Percentiles rank a stretch among this genome's conserved stretches.
Conservation (phyloP, 495 filamentous ascomycete genomes). For the Hapsidospora chrysogenum region DNA sequence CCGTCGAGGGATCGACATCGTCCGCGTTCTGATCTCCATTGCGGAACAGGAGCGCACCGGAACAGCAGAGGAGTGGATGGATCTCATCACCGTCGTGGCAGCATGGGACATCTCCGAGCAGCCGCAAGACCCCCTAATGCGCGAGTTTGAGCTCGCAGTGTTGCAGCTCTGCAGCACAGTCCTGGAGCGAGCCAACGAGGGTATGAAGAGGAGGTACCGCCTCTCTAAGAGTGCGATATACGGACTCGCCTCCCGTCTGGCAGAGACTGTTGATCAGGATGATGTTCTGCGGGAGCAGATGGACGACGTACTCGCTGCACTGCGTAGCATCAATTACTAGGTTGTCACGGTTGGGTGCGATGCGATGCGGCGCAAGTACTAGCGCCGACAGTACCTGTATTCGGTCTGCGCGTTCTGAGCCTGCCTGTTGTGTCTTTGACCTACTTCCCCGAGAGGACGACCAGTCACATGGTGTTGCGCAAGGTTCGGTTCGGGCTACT, state of each 20-base stretch:
- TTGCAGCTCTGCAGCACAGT: constrained; percentile 33
- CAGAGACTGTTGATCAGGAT: not conserved
- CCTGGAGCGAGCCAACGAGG: constrained; percentile 24
- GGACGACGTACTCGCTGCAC: not conserved
- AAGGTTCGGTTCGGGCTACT: too few relatives aligned
- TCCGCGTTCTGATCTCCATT: constrained; percentile 30
- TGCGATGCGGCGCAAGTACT: too few relatives aligned
- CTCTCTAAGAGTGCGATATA: constrained; percentile 7
- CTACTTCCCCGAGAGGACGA: too few relatives aligned
- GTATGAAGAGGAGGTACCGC: constrained; percentile 24
- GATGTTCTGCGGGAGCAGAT: not conserved
- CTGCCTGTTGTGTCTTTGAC: too few relatives aligned
- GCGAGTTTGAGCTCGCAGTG: constrained; percentile 30
- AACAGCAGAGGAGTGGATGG: constrained; percentile 31
- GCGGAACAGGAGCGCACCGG: constrained; percentile 20
- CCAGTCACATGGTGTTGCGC: too few relatives aligned
- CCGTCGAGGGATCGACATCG: constrained; percentile 30
- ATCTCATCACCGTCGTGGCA: constrained; percentile 18
- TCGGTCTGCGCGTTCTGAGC: too few relatives aligned
- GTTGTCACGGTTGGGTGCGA: too few relatives aligned
- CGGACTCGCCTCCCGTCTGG: not conserved
- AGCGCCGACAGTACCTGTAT: too few relatives aligned
- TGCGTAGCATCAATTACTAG: too few relatives aligned
- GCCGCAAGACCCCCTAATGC: constrained; percentile 7
- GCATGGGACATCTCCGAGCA: constrained; percentile 15